phyloP scores from a whole-genome alignment of 805 yeast species.

The Debaryomyces prosopidis region DNA sequence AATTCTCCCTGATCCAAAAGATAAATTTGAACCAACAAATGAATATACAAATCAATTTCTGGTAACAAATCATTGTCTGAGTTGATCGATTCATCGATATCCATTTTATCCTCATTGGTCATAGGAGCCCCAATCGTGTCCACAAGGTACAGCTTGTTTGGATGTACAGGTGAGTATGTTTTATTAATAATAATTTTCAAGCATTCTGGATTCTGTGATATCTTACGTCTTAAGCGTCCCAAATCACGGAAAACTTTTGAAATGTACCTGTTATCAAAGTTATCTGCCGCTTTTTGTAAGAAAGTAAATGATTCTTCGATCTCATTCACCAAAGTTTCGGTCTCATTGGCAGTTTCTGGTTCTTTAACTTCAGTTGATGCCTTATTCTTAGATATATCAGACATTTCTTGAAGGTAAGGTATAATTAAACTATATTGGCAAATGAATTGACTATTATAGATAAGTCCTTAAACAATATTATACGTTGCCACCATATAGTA shows the following conservation, averaged over 20 bases:
- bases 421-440: background rate
- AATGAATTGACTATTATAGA: background rate
- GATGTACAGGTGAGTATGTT: slow-evolving; percentile 54
- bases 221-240: slow-evolving; percentile 67
- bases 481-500: slow-evolving; percentile 7
- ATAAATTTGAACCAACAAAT: slow-evolving; percentile 74
- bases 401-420: background rate
- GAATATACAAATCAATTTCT: slow-evolving; percentile 78
- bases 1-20: slow-evolving; percentile 63
- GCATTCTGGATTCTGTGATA: slow-evolving; percentile 45
- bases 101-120: slow-evolving; percentile 25
- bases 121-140: slow-evolving; percentile 29
- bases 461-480: background rate
- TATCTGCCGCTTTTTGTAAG: slow-evolving; percentile 61
- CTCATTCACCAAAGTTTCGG: slow-evolving; percentile 27
- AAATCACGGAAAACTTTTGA: slow-evolving; percentile 84
- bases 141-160: slow-evolving; percentile 42
- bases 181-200: slow-evolving; percentile 55
- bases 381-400: slow-evolving; percentile 4
- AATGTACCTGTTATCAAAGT: slow-evolving; percentile 84
- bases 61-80: slow-evolving; percentile 47
- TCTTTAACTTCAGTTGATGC: slow-evolving; percentile 6
- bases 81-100: slow-evolving; percentile 15
- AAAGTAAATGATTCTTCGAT: slow-evolving; percentile 46
- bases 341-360: slow-evolving; percentile 6